These are phyloP conservation scores for Acanthamoeba castellanii DNA, from an alignment of 208 protist species.

Conservation along the genomic window DNA sequence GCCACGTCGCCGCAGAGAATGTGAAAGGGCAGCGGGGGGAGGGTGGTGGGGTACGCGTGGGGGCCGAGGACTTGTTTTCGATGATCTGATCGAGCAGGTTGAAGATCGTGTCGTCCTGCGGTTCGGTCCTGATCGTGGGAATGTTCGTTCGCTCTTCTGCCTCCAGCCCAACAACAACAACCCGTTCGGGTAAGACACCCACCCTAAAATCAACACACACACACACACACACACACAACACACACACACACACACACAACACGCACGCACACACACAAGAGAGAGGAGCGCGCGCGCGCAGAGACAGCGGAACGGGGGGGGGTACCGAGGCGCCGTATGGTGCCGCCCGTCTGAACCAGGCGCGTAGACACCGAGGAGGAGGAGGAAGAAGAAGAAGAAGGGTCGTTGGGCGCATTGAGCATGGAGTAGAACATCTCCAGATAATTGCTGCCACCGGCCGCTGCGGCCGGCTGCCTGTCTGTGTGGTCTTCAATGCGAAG, in stretches of 20 bases:
- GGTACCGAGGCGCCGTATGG: not conserved
- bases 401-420: not conserved
- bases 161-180: not conserved
- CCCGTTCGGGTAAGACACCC: no score
- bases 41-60: not conserved
- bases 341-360: not conserved
- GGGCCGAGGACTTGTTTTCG: not conserved
- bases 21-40: not conserved
- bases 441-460: not conserved
- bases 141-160: slow-evolving; percentile 10
- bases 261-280: no score
- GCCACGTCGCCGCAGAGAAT: not conserved
- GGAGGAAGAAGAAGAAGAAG: not conserved
- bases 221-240: no score
- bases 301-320: not conserved
- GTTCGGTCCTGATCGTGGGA: not conserved
- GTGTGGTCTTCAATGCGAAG: not conserved
- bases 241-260: no score
- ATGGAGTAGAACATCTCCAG: slow-evolving; percentile 17
- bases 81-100: slow-evolving; percentile 44
- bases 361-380: not conserved
- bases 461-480: not conserved
- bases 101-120: not conserved
- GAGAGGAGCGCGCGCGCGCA: not conserved
- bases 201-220: no score